Conservation (phyloP, 805 yeast species). For the Wickerhamiella azyma region DNA sequence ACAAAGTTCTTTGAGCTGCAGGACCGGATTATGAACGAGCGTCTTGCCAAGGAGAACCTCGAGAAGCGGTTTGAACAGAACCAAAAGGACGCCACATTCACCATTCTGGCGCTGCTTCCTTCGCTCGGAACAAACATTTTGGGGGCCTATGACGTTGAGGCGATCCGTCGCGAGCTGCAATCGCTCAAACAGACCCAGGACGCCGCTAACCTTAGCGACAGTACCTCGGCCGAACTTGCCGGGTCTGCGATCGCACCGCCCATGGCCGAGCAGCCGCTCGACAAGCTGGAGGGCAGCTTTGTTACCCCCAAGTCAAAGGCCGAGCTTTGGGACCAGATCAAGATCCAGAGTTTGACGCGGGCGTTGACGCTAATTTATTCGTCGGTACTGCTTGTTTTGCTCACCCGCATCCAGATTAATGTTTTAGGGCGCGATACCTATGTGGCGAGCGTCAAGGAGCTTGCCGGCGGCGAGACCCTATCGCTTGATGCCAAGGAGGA, state of each 20-base stretch:
- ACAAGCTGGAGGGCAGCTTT: constrained; percentile 13
- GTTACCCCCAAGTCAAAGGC: constrained; percentile 34
- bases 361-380: constrained; percentile 58
- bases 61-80: constrained; percentile 80
- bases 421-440: constrained; percentile 79
- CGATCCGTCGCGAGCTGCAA: constrained; percentile 55
- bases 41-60: constrained; percentile 51
- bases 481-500: constrained; percentile 16
- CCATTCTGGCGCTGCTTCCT: constrained; percentile 70
- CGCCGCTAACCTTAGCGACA: constrained; percentile 13
- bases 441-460: constrained; percentile 57
- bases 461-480: constrained; percentile 33
- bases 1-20: constrained; percentile 38
- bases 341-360: constrained; percentile 59
- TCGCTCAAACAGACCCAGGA: constrained; percentile 32
- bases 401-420: constrained; percentile 77
- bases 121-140: constrained; percentile 54
- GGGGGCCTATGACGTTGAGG: constrained; percentile 53
- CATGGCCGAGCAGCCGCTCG: not conserved
- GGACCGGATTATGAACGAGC: constrained; percentile 39
- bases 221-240: constrained; percentile 1
- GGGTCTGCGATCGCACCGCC: constrained; percentile 1
- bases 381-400: constrained; percentile 52
- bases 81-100: constrained; percentile 76
- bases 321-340: constrained; percentile 74